phyloP scores from a whole-genome alignment of 2,329 filamentous ascomycete species.

The Alternaria consortialis region DNA sequence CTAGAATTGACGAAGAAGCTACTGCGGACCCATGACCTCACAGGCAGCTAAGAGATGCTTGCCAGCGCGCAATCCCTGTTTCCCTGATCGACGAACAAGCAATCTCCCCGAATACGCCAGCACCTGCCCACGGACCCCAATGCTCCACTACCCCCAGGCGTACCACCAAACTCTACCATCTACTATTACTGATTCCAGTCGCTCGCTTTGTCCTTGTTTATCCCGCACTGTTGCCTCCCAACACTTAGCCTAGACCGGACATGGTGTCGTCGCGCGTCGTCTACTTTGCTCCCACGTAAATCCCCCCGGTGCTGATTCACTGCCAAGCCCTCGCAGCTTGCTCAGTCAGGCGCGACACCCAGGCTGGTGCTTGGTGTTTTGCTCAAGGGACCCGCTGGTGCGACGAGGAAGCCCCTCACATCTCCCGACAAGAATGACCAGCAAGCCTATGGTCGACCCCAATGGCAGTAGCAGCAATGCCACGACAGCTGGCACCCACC shows the following conservation, averaged over 20 bases:
- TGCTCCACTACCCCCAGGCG: conserved; percentile 13
- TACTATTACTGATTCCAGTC: neutral
- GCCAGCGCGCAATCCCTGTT: conserved; percentile 28
- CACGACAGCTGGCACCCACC: conserved; percentile 17
- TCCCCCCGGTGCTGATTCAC: conserved; percentile 25
- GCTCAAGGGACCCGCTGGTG: conserved; percentile 24
- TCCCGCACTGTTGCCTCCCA: conserved; percentile 10
- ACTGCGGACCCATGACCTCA: conserved; percentile 12
- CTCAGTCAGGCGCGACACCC: conserved; percentile 25
- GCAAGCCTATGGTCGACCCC: conserved; percentile 41
- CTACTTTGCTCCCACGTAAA: conserved; percentile 42
- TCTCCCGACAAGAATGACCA: conserved; percentile 37
- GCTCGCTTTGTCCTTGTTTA: conserved; percentile 1
- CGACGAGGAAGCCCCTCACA: conserved; percentile 32
- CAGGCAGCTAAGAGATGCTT: conserved; percentile 6
- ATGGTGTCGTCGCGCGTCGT: conserved; percentile 37
- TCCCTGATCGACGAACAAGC: conserved; percentile 22
- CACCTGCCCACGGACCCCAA: conserved; percentile 7
- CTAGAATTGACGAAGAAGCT: neutral
- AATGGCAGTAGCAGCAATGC: conserved; percentile 1
- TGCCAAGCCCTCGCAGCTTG: conserved; percentile 26
- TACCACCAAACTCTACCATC: neutral
- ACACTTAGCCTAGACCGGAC: conserved; percentile 15
- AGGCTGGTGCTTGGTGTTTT: conserved; percentile 13
- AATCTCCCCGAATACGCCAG: conserved; percentile 17